Evolutionary conservation across 768 basidiomycete genomes (phyloP).

Genomic region (Paxillus rubicundulus): DNA sequence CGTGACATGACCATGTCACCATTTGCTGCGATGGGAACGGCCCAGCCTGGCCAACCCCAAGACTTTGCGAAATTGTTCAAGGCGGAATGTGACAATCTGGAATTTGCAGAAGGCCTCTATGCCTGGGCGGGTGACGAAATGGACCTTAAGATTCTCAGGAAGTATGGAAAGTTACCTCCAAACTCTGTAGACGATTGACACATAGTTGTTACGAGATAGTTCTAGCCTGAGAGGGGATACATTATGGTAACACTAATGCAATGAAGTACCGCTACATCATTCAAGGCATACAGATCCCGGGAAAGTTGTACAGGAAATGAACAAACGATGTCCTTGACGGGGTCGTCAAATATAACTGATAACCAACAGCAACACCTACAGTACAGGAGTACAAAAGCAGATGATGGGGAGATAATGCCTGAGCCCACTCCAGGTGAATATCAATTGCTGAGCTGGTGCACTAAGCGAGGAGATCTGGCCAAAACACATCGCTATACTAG

Average conservation of each 20-base stretch:
- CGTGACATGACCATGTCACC: slow-evolving; percentile 71
- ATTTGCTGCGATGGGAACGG: slow-evolving; percentile 53
- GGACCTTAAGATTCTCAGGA: slow-evolving; percentile 72
- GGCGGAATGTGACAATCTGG: slow-evolving; percentile 88
- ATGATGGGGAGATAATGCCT: slow-evolving; percentile 30
- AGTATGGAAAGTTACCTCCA: slow-evolving; percentile 62
- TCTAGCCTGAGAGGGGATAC: slow-evolving; percentile 10
- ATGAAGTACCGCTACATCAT: slow-evolving; percentile 24
- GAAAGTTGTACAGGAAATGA: slow-evolving; percentile 12
- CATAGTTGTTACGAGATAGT: slow-evolving; percentile 5
- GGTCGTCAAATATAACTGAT: not conserved
- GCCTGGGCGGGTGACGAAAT: slow-evolving; percentile 79
- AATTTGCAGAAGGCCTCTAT: slow-evolving; percentile 85
- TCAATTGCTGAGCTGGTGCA: slow-evolving; percentile 24
- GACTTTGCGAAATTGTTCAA: slow-evolving; percentile 91
- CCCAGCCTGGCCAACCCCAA: slow-evolving; percentile 58
- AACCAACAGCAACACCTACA: not conserved
- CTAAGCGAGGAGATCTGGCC: slow-evolving; percentile 3
- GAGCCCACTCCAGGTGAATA: slow-evolving; percentile 17
- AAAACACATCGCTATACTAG: slow-evolving; percentile 58
- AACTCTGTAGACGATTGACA: slow-evolving; percentile 19
- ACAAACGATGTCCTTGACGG: not conserved
- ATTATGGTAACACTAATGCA: slow-evolving; percentile 20
- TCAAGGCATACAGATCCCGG: slow-evolving; percentile 23
- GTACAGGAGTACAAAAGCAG: slow-evolving; percentile 8